These are phyloP conservation scores for Solanum appendiculatum DNA, from an alignment of 257 asterid genomes.

Conservation along the genomic window DNA sequence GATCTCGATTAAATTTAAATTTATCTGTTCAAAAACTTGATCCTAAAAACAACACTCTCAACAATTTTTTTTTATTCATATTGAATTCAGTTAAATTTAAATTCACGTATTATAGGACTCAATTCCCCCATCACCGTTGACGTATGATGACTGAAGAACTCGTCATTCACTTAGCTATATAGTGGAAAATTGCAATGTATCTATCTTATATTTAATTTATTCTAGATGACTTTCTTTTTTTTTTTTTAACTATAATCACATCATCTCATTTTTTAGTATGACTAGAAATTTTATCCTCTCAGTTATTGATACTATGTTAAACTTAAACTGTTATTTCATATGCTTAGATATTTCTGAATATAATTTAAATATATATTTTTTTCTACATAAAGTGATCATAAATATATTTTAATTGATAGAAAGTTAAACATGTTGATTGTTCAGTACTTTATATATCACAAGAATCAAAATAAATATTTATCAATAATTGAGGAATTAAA, in stretches of 20 bases:
- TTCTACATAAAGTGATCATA: no score
- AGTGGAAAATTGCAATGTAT: neutral
- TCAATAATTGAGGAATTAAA: no score
- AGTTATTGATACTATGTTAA: neutral
- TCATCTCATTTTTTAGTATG: neutral
- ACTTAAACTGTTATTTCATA: no score
- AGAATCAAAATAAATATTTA: no score
- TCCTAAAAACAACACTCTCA: neutral
- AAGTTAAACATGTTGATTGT: no score
- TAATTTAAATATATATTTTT: no score
- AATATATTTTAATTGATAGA: no score
- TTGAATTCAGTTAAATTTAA: no score
- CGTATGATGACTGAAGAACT: neutral
- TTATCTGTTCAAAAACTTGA: accelerated
- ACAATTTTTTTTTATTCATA: accelerated
- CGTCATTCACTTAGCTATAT: neutral
- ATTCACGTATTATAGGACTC: neutral
- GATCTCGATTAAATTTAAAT: neutral
- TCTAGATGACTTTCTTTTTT: neutral
- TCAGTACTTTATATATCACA: neutral
- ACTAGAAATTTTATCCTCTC: neutral
- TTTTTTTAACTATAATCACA: neutral
- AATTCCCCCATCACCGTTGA: neutral
- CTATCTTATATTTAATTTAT: neutral
- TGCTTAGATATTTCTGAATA: neutral